A percentile compares a stretch with the other conserved stretches of the same genome.
These are phyloP conservation scores for Fusarium brachygibbosum DNA, from an alignment of 2,329 filamentous ascomycete species.

Conservation along the genomic window DNA sequence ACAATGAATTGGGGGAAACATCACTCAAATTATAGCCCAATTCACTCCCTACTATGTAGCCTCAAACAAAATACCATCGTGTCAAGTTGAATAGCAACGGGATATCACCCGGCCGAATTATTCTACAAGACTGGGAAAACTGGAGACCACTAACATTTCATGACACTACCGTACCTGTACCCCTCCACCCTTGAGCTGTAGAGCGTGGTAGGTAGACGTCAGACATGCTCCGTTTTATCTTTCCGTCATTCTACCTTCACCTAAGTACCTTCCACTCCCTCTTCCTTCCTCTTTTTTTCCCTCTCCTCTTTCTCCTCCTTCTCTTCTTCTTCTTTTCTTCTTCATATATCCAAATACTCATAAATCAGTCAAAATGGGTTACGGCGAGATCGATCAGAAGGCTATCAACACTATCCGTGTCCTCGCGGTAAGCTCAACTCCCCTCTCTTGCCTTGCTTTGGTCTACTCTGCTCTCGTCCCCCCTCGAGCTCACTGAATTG, in stretches of 20 bases:
- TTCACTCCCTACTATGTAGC: not conserved
- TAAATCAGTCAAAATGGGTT: slow-evolving; percentile 79
- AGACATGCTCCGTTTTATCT: slow-evolving; percentile 46
- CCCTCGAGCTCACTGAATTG: slow-evolving; percentile 52
- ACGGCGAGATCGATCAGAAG: slow-evolving; percentile 87
- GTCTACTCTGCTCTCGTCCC: slow-evolving; percentile 43
- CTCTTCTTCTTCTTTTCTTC: slow-evolving; percentile 44
- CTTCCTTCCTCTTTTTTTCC: slow-evolving; percentile 13
- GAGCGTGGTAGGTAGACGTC: slow-evolving; percentile 29
- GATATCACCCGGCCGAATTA: slow-evolving; percentile 41
- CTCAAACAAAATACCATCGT: not conserved
- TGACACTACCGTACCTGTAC: slow-evolving; percentile 47
- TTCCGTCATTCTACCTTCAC: slow-evolving; percentile 42
- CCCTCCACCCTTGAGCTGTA: slow-evolving; percentile 48
- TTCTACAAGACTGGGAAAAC: slow-evolving; percentile 46
- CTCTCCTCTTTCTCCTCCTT: slow-evolving; percentile 45
- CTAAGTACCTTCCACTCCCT: slow-evolving; percentile 15
- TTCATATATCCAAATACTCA: slow-evolving; percentile 43
- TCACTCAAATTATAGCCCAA: not conserved
- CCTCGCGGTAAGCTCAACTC: slow-evolving; percentile 83
- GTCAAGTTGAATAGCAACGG: slow-evolving; percentile 13
- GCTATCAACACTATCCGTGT: slow-evolving; percentile 98
- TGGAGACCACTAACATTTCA: slow-evolving; percentile 49
- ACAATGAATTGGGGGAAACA: not conserved
- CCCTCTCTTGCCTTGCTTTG: slow-evolving; percentile 27